phyloP scores from a whole-genome alignment of 31 red algal genomes.

The Asparagopsis taxiformis region DNA sequence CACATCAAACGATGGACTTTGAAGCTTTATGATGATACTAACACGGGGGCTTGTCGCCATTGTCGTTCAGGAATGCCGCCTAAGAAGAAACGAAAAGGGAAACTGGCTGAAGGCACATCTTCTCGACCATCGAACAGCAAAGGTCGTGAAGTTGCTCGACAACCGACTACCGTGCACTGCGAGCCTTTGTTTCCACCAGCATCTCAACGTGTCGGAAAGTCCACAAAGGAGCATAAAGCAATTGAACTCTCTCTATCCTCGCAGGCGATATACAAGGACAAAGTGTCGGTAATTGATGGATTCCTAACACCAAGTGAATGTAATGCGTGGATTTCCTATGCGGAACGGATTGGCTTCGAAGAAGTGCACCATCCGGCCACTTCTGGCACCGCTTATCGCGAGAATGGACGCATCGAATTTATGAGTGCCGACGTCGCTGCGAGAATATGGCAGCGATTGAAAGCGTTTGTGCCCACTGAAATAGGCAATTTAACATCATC shows the following conservation, averaged over 20 bases:
- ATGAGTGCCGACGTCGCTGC: neutral
- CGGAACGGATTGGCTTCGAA: neutral
- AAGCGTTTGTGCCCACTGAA: neutral
- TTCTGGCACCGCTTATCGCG: neutral
- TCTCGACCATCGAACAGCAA: neutral
- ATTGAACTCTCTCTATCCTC: neutral
- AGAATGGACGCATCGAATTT: conserved; percentile 3
- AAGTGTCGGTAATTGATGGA: neutral
- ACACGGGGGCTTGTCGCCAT: too few species aligned
- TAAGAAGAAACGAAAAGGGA: neutral
- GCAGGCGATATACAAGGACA: neutral
- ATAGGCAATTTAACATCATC: neutral
- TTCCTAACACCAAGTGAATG: conserved; percentile 16
- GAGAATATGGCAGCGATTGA: conserved; percentile 15
- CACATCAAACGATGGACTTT: too few species aligned
- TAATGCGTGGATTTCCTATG: conserved; percentile 4
- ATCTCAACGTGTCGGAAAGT: neutral
- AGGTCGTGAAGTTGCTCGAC: neutral
- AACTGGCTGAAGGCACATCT: neutral
- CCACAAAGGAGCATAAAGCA: neutral
- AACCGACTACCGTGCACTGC: neutral
- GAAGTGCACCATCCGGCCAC: conserved; percentile 5
- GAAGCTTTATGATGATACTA: too few species aligned
- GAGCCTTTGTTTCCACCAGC: neutral
- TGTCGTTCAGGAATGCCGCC: too few species aligned